phyloP scores from a whole-genome alignment of 148 eudicot genomes.

The Rhododendron ovatum region DNA sequence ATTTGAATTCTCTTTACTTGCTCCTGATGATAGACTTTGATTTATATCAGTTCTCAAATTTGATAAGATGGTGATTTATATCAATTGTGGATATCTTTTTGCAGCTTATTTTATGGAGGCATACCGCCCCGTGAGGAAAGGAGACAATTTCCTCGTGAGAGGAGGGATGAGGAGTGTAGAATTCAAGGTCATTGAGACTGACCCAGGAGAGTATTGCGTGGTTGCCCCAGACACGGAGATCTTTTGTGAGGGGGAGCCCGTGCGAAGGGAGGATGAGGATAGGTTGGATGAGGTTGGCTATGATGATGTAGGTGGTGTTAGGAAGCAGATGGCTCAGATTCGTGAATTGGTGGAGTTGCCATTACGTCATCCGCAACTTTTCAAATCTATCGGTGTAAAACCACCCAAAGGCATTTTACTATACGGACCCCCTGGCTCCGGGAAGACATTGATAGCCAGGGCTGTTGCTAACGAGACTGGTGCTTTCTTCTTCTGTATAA shows the following conservation, averaged over 20 bases:
- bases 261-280: constrained; percentile 40
- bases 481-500: constrained; percentile 40
- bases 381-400: constrained; percentile 28
- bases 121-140: constrained; percentile 44
- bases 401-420: constrained; percentile 36
- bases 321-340: constrained; percentile 38
- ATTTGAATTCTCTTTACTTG: not conserved
- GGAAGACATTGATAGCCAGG: constrained; percentile 40
- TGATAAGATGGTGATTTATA: not conserved
- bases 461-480: constrained; percentile 46
- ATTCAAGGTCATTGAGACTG: constrained; percentile 44
- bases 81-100: not conserved
- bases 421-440: constrained; percentile 46
- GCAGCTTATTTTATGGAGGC: constrained; percentile 39
- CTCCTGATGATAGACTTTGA: not conserved
- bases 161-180: constrained; percentile 49
- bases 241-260: constrained; percentile 45
- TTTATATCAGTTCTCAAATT: not conserved
- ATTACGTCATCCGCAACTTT: constrained; percentile 28
- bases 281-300: constrained; percentile 43
- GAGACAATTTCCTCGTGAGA: constrained; percentile 40
- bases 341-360: constrained; percentile 32
- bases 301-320: constrained; percentile 37
- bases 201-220: constrained; percentile 41
- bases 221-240: constrained; percentile 46